phyloP scores from a whole-genome alignment of 2,329 filamentous ascomycete species.

The Raffaelea arxii region DNA sequence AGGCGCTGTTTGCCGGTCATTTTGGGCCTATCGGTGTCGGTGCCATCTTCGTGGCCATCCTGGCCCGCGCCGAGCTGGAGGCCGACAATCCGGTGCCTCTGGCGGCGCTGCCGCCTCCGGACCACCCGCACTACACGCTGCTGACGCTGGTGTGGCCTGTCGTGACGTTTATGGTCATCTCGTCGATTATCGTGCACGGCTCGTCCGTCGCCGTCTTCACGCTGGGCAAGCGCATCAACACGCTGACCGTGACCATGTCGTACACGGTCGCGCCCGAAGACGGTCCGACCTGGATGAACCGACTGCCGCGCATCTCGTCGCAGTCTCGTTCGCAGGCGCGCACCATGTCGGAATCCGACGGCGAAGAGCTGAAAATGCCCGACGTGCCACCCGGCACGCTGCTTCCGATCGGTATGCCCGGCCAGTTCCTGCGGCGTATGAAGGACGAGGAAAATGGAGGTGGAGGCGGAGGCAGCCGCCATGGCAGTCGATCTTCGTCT shows the following conservation, averaged over 20 bases:
- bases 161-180: constrained; percentile 84
- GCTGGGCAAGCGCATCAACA: constrained; percentile 96
- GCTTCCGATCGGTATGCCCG: constrained; percentile 60
- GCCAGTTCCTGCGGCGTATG: constrained; percentile 72
- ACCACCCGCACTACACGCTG: constrained; percentile 53
- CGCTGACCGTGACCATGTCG: constrained; percentile 86
- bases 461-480: constrained; percentile 38
- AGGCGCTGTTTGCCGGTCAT: constrained; percentile 91
- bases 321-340: constrained; percentile 72
- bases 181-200: constrained; percentile 90
- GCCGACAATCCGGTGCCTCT: constrained; percentile 66
- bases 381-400: constrained; percentile 59
- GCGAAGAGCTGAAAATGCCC: constrained; percentile 50
- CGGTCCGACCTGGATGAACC: constrained; percentile 88
- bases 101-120: constrained; percentile 44
- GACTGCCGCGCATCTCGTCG: constrained; percentile 63
- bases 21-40: constrained; percentile 97
- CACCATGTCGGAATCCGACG: constrained; percentile 71
- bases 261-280: constrained; percentile 88
- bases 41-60: constrained; percentile 88
- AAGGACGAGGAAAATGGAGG: constrained; percentile 73
- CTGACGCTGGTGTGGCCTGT: constrained; percentile 92
- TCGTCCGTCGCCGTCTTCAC: constrained; percentile 99
- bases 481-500: constrained; percentile 50
- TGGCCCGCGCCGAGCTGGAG: constrained; percentile 87